Evolutionary conservation across 2,329 filamentous ascomycete genomes (phyloP).

Genomic region (Cladosporium sp.): DNA sequence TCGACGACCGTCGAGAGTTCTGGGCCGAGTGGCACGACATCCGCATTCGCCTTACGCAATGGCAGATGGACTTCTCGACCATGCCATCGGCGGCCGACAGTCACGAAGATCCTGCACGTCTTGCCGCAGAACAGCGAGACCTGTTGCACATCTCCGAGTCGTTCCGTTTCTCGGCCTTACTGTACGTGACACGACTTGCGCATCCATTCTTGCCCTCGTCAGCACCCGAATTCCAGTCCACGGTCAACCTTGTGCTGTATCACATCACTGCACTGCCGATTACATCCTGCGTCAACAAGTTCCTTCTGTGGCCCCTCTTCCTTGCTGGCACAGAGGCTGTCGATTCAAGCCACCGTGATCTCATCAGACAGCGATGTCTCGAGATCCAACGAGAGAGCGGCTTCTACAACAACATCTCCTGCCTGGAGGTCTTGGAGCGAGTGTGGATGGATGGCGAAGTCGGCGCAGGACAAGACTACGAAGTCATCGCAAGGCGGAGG

Average conservation of each 20-base stretch:
- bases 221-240: slow-evolving; percentile 76
- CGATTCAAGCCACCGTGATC: slow-evolving; percentile 72
- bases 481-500: slow-evolving; percentile 30
- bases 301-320: slow-evolving; percentile 90
- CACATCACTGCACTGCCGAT: slow-evolving; percentile 78
- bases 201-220: slow-evolving; percentile 71
- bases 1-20: slow-evolving; percentile 60
- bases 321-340: slow-evolving; percentile 88
- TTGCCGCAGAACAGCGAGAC: slow-evolving; percentile 59
- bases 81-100: slow-evolving; percentile 35
- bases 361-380: slow-evolving; percentile 76
- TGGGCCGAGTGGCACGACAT: slow-evolving; percentile 86
- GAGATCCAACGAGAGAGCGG: slow-evolving; percentile 87
- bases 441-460: slow-evolving; percentile 61
- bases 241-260: slow-evolving; percentile 78
- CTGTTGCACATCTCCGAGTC: slow-evolving; percentile 82
- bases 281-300: slow-evolving; percentile 75
- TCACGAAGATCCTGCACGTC: slow-evolving; percentile 28
- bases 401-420: slow-evolving; percentile 90
- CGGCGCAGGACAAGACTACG: slow-evolving; percentile 28
- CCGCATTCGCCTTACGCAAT: slow-evolving; percentile 72
- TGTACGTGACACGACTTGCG: slow-evolving; percentile 87
- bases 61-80: slow-evolving; percentile 64
- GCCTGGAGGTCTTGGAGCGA: slow-evolving; percentile 79
- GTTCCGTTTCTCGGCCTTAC: slow-evolving; percentile 83